Base-by-base conservation (phyloP, 257 asterid species). In the Catharanthus roseus region DNA sequence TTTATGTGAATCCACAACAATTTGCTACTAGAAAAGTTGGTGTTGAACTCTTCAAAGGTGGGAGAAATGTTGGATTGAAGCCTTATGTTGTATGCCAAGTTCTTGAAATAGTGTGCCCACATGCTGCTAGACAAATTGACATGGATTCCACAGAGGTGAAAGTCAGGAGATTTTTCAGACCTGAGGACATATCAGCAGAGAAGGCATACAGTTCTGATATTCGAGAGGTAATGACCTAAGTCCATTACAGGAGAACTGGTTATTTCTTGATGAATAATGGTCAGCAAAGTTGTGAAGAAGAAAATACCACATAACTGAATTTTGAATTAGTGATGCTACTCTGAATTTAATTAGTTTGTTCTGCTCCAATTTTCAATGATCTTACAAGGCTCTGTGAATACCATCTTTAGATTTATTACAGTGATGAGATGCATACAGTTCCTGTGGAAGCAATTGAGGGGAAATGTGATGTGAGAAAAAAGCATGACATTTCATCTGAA, bases 21-120 rank as follows among this genome's bases (percentile, higher is more conserved):
- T 86, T 91, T 81, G 79, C 77, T 60, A 68, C 81, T 51, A 91
- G 81, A 80, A 88, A 77, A 80, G 70, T 15, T 58, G 96, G 85
- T 66, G 69, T 77, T 74, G 95, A 80, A 78, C 72, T 81, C 69
- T 83, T 83, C 78, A 91, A 91, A 82, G 84, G 91, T 39, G 96
- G 97, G 64, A 89, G 92, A 82, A 93, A 93, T 81, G 97, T 93
- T 62, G 97, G 99, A 41, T 76, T 93, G 77, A 91, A 80, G 85
- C 89, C 96, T 34, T 83, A 85, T 78, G 88, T 75, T 60, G 69
- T 93, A 56, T 89, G 96, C 76, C 96, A 91, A 79, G 76, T 93
- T 75, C 87, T 89, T 67, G 95, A 88, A 78, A 81, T 93, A 72
- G 68, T 84, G 70, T 82, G 78, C 24, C 75, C 47, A 49, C 81